Percentiles rank a stretch among this genome's conserved stretches.
These are phyloP conservation scores for Jaltomata sinuosa DNA, from an alignment of 257 asterid genomes.

Conservation along the genomic window DNA sequence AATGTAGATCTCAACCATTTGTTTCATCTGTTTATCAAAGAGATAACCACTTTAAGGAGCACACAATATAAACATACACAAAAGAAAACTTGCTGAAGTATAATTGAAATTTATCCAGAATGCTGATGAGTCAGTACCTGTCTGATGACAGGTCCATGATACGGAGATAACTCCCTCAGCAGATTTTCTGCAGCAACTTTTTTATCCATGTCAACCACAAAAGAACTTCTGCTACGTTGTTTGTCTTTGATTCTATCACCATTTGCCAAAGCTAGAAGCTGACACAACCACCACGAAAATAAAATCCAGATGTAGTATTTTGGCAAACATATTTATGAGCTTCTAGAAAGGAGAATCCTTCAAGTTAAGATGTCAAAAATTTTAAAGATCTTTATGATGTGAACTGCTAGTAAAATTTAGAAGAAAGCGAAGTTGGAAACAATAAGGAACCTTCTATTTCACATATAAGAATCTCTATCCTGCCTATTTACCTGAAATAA, in stretches of 20 bases:
- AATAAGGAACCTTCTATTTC: background rate
- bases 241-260: constrained; percentile 98
- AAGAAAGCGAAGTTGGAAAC: background rate
- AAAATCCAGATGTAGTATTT: constrained; percentile 2
- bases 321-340: background rate
- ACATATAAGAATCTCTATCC: background rate
- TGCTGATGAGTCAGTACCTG: constrained; percentile 43
- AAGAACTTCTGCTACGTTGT: constrained; percentile 90
- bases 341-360: background rate
- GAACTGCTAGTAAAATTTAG: background rate
- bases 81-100: background rate
- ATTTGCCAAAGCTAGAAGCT: constrained; percentile 93
- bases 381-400: background rate
- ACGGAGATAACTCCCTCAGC: constrained; percentile 57
- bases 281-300: constrained; percentile 13
- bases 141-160: constrained; percentile 68
- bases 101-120: constrained; percentile 3
- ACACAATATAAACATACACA: constrained; percentile 1
- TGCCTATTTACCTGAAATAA: constrained; percentile 62
- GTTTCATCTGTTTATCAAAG: constrained; percentile 61
- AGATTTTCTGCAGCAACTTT: constrained; percentile 93
- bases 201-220: constrained; percentile 91
- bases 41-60: constrained; percentile 8
- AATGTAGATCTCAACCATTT: constrained; percentile 97
- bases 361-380: background rate